Conservation (phyloP, 805 yeast genomes). For the Jamesozyma gamospora region DNA sequence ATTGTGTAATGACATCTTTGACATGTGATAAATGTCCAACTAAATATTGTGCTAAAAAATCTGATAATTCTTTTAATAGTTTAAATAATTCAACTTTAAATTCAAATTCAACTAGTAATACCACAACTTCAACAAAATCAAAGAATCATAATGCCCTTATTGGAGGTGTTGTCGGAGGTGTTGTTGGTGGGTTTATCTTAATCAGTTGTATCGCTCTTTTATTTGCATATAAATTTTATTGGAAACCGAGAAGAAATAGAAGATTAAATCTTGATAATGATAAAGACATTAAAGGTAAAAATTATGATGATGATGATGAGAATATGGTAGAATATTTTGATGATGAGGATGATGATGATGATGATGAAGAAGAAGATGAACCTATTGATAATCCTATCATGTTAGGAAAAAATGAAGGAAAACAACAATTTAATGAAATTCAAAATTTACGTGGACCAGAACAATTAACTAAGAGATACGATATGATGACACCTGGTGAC, state of each 20-base stretch:
- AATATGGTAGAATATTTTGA: slow-evolving; percentile 14
- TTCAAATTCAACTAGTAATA: slow-evolving; percentile 4
- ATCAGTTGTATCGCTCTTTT: slow-evolving; percentile 31
- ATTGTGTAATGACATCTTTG: slow-evolving; percentile 45
- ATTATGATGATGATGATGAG: slow-evolving; percentile 20
- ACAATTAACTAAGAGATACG: not conserved
- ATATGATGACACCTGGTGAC: slow-evolving; percentile 8
- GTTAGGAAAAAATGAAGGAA: not conserved
- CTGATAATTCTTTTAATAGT: slow-evolving; percentile 9
- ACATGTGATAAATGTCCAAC: slow-evolving; percentile 51
- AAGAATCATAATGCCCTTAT: slow-evolving; percentile 26
- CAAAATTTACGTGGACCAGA: not conserved
- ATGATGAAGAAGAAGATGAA: slow-evolving; percentile 4
- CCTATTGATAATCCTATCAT: not conserved
- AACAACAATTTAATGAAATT: slow-evolving; percentile 1
- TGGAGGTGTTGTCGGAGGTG: slow-evolving; percentile 62
- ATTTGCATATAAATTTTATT: slow-evolving; percentile 35
- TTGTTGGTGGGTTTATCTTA: slow-evolving; percentile 35
- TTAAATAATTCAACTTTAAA: slow-evolving; percentile 11
- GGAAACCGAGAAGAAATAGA: slow-evolving; percentile 29
- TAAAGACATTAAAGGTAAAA: slow-evolving; percentile 15
- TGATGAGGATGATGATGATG: slow-evolving; percentile 14
- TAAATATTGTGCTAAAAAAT: slow-evolving; percentile 37
- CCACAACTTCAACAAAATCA: slow-evolving; percentile 7
- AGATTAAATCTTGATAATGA: slow-evolving; percentile 4